Percentiles rank a stretch among this genome's conserved stretches.
phyloP scores from a whole-genome alignment of 2,329 filamentous ascomycete species.

The Venturia oleaginea region DNA sequence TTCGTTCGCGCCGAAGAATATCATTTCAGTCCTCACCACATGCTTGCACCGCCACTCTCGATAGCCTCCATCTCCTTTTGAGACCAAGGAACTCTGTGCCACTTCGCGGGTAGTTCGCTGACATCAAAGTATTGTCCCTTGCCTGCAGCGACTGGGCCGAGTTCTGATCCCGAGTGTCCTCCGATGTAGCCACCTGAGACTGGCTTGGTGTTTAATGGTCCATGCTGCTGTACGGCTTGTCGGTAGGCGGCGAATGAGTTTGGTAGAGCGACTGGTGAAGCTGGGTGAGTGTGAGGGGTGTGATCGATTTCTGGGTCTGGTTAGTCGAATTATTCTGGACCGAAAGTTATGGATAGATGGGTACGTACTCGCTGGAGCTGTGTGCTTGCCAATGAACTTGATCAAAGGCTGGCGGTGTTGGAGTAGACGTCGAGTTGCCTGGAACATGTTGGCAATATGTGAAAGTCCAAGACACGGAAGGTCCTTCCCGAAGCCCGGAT shows the following conservation, averaged over 20 bases:
- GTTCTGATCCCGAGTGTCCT: constrained; percentile 53
- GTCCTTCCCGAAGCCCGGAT: neutral
- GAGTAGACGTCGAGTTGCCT: constrained; percentile 36
- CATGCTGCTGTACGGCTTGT: constrained; percentile 68
- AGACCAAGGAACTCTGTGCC: constrained; percentile 65
- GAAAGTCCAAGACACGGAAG: neutral
- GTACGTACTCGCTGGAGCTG: constrained; percentile 33
- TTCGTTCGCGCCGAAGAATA: neutral
- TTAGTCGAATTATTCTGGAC: neutral
- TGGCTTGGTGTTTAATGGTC: constrained; percentile 48
- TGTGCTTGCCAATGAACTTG: constrained; percentile 42
- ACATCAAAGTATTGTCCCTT: constrained; percentile 80
- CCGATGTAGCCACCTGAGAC: constrained; percentile 39
- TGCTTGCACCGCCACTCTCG: constrained; percentile 74
- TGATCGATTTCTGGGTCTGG: constrained; percentile 57
- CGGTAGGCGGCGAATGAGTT: constrained; percentile 67
- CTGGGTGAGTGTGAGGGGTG: constrained; percentile 63
- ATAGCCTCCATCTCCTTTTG: constrained; percentile 88
- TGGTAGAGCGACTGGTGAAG: constrained; percentile 56
- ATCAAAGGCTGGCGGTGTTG: constrained; percentile 43
- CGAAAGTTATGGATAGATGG: neutral
- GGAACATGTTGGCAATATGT: constrained; percentile 26
- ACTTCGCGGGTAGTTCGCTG: constrained; percentile 75
- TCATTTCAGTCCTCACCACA: constrained; percentile 8
- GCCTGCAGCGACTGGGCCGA: constrained; percentile 63